Conservation (phyloP, 768 basidiomycete genomes). For the Melanogaster broomeanus region DNA sequence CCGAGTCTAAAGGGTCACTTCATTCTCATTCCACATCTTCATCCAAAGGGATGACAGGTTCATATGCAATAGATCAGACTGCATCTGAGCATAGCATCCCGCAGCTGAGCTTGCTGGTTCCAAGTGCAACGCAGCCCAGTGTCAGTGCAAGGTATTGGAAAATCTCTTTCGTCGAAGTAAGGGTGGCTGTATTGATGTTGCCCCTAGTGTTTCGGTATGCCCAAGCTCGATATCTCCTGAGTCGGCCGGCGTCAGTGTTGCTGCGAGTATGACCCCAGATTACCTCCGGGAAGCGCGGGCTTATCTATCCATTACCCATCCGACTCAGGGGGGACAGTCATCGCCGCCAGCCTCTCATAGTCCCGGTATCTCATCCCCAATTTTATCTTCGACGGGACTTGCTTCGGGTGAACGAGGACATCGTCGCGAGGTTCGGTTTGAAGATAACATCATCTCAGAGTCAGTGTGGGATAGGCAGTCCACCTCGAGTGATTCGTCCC, state of each 20-base stretch:
- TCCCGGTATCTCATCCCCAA: constrained; percentile 25
- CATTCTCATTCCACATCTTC: constrained; percentile 7
- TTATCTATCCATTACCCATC: constrained; percentile 32
- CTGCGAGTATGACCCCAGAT: constrained; percentile 33
- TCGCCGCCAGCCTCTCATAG: constrained; percentile 17
- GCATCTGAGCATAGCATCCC: constrained; percentile 17
- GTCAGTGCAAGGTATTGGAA: constrained; percentile 15
- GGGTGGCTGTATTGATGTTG: constrained; percentile 2
- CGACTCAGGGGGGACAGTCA: constrained; percentile 8
- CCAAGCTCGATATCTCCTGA: constrained; percentile 36
- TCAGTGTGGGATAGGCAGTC: constrained; percentile 31
- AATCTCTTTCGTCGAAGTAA: background rate
- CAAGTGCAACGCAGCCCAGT: constrained; percentile 11
- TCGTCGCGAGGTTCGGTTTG: constrained; percentile 35
- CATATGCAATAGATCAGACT: constrained; percentile 4
- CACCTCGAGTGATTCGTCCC: constrained; percentile 29
- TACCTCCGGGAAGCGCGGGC: constrained; percentile 35
- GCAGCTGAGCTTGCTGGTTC: constrained; percentile 30
- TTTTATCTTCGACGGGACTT: constrained; percentile 34
- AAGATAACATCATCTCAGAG: constrained; percentile 34
- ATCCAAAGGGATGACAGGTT: constrained; percentile 10
- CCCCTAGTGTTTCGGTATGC: constrained; percentile 22
- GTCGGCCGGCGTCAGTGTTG: constrained; percentile 31
- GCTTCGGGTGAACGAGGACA: constrained; percentile 26
- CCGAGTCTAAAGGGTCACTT: constrained; percentile 16